Percentiles rank a stretch among this genome's conserved stretches.
Conservation (phyloP, 2,329 filamentous ascomycete genomes). For the Fusarium humuli region DNA sequence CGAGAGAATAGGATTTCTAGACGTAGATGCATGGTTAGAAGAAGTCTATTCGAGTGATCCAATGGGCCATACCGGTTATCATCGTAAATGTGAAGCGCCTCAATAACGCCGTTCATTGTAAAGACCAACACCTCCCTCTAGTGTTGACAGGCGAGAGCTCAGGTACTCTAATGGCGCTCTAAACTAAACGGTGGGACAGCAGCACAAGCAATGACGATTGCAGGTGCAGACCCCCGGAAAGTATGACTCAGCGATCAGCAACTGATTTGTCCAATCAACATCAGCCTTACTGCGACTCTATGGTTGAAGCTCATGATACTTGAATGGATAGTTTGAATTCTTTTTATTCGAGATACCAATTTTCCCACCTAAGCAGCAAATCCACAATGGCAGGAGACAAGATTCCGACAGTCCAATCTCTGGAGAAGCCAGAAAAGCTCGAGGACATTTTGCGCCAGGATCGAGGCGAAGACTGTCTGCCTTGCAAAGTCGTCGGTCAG, state of each 20-base stretch:
- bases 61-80: constrained; percentile 78
- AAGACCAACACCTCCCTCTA: constrained; percentile 46
- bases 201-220: constrained; percentile 49
- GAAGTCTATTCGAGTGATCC: background rate
- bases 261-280: constrained; percentile 38
- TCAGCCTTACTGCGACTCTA: constrained; percentile 20
- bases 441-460: constrained; percentile 68
- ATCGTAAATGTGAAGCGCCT: constrained; percentile 97
- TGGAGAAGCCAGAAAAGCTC: constrained; percentile 71
- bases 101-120: constrained; percentile 86
- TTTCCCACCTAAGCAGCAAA: background rate
- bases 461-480: constrained; percentile 73
- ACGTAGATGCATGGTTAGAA: constrained; percentile 40
- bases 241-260: constrained; percentile 46
- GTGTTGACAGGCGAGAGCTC: constrained; percentile 33
- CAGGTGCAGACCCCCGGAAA: background rate
- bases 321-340: background rate
- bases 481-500: constrained; percentile 78
- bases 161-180: background rate
- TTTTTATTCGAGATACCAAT: background rate
- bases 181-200: constrained; percentile 16
- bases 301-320: constrained; percentile 35
- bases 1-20: constrained; percentile 84
- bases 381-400: constrained; percentile 53
- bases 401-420: constrained; percentile 62